Evolutionary conservation across 176 grass and related monocot genomes (phyloP).

Genomic region (Tillandsia fasciculata): DNA sequence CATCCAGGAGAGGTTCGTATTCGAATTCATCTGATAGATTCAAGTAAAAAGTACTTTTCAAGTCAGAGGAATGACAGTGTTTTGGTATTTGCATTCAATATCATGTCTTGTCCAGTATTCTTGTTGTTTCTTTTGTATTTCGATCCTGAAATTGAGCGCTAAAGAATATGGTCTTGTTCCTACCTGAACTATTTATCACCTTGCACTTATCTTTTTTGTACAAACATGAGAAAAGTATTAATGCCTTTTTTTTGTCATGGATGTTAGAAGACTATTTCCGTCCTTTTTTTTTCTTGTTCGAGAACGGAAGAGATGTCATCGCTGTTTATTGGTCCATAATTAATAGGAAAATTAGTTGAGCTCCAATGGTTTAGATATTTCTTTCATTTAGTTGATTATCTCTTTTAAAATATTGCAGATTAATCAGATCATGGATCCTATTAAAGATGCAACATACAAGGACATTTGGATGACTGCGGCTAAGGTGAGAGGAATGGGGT

Average conservation of each 20-base stretch:
- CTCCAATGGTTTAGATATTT: neutral
- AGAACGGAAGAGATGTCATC: neutral
- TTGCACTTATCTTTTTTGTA: no score
- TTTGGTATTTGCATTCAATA: no score
- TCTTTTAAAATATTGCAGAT: conserved; percentile 46
- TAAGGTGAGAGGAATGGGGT: conserved; percentile 45
- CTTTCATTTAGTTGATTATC: conserved; percentile 11
- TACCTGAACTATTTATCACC: no score
- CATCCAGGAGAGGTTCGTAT: conserved; percentile 28
- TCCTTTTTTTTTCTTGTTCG: neutral
- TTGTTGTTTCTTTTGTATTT: no score
- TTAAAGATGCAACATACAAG: conserved; percentile 75
- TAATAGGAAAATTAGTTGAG: neutral
- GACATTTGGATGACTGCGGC: conserved; percentile 94
- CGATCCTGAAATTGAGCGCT: no score
- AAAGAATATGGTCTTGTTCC: neutral
- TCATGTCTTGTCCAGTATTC: no score
- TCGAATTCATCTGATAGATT: neutral
- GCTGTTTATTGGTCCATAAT: neutral
- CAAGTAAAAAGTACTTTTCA: neutral
- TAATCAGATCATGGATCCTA: conserved; percentile 69
- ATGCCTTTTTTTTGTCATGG: no score
- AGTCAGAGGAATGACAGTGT: neutral
- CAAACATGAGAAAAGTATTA: no score
- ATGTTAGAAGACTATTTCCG: neutral